phyloP scores from a whole-genome alignment of 108 stramenopile genomes.

The Bacterosira constricta region DNA sequence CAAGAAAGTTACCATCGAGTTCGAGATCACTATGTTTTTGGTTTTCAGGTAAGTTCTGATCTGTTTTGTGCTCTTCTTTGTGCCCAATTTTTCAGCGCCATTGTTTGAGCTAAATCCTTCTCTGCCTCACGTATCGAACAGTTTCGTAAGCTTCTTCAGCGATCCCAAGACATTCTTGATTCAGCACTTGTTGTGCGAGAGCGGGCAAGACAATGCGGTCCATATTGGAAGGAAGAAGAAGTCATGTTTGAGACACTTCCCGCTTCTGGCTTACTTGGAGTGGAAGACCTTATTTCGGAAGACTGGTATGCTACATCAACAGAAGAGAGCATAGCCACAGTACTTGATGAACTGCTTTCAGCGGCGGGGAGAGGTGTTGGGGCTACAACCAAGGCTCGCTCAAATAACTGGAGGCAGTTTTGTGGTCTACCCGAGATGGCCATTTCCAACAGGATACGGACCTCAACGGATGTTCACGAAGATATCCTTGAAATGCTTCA shows the following conservation, averaged over 20 bases:
- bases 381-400: slow-evolving; percentile 36
- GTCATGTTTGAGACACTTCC: slow-evolving; percentile 47
- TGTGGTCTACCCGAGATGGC: slow-evolving; percentile 61
- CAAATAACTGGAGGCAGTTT: slow-evolving; percentile 76
- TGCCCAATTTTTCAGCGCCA: too few relatives aligned
- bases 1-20: slow-evolving; percentile 63
- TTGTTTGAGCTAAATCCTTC: background rate
- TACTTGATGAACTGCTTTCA: slow-evolving; percentile 67
- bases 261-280: slow-evolving; percentile 66
- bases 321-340: slow-evolving; percentile 28
- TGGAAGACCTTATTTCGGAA: slow-evolving; percentile 73
- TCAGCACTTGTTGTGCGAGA: slow-evolving; percentile 59
- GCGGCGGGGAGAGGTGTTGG: slow-evolving; percentile 20
- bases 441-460: slow-evolving; percentile 13
- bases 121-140: background rate
- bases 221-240: slow-evolving; percentile 51
- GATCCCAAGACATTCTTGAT: slow-evolving; percentile 37
- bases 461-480: background rate
- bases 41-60: slow-evolving; percentile 41
- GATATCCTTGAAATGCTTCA: slow-evolving; percentile 23
- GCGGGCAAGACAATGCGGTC: slow-evolving; percentile 60
- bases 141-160: slow-evolving; percentile 52
- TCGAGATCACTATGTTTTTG: slow-evolving; percentile 75
- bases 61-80: background rate
- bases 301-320: slow-evolving; percentile 41